Evolutionary conservation across 1,139 yeast species (phyloP).

Genomic region (Magnusiomyces fungicola): DNA sequence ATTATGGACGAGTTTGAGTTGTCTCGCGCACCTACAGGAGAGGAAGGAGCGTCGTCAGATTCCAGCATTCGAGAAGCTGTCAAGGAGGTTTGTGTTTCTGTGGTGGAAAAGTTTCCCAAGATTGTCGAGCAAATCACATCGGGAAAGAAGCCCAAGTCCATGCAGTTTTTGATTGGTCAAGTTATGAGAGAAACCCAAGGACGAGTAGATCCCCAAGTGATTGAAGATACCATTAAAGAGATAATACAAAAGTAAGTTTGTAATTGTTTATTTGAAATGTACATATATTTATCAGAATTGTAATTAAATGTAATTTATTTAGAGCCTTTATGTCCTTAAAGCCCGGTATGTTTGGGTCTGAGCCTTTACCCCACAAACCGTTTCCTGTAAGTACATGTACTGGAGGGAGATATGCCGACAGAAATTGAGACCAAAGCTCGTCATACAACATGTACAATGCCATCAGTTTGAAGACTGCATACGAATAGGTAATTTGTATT

Average conservation of each 20-base stretch:
- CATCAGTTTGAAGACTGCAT: too few species aligned
- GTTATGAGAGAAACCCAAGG: slow-evolving; percentile 80
- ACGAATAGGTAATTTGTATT: too few species aligned
- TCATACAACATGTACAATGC: too few species aligned
- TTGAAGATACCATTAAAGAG: slow-evolving; percentile 12
- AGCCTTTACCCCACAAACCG: too few species aligned
- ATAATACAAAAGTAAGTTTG: background rate
- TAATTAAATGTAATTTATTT: too few species aligned
- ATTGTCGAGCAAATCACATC: slow-evolving; percentile 49
- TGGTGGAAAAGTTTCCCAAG: slow-evolving; percentile 46
- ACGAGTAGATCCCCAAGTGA: slow-evolving; percentile 24
- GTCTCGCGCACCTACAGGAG: slow-evolving; percentile 16
- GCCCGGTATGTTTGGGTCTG: too few species aligned
- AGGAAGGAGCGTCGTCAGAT: slow-evolving; percentile 27
- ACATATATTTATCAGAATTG: too few species aligned
- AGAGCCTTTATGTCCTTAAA: too few species aligned
- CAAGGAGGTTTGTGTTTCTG: slow-evolving; percentile 44
- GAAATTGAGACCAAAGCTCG: too few species aligned
- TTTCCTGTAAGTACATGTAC: too few species aligned
- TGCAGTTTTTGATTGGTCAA: slow-evolving; percentile 73
- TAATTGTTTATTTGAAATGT: background rate
- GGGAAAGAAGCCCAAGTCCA: slow-evolving; percentile 54
- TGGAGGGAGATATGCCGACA: too few species aligned
- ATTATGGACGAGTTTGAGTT: slow-evolving; percentile 54
- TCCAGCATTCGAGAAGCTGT: slow-evolving; percentile 39